phyloP scores from a whole-genome alignment of 306 rosid species.

The Pueraria montana region DNA sequence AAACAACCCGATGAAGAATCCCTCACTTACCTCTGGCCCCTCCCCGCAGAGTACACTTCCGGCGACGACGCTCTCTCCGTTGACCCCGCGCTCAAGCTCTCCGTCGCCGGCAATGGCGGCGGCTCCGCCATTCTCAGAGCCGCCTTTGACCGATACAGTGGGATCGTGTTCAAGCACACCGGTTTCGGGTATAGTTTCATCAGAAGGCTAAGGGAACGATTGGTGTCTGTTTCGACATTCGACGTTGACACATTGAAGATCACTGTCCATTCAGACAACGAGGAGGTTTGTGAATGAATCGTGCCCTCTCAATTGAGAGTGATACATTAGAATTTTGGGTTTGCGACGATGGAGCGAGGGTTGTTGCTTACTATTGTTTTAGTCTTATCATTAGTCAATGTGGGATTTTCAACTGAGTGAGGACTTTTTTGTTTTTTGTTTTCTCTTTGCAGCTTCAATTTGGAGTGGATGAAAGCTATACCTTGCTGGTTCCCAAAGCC shows the following conservation, averaged over 20 bases:
- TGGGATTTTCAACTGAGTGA: background rate
- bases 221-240: conserved; percentile 31
- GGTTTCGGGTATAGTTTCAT: conserved; percentile 38
- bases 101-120: conserved; percentile 59
- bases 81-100: conserved; percentile 74
- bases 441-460: conserved; percentile 77
- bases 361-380: no score
- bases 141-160: conserved; percentile 82
- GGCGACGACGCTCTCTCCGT: conserved; percentile 74
- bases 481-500: conserved; percentile 64
- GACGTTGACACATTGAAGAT: conserved; percentile 68
- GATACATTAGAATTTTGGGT: no score
- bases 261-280: conserved; percentile 62
- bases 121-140: conserved; percentile 55
- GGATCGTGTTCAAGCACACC: conserved; percentile 72
- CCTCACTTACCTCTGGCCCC: conserved; percentile 87
- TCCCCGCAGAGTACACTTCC: conserved; percentile 71
- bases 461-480: conserved; percentile 94
- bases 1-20: conserved; percentile 31
- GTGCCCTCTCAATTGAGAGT: background rate
- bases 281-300: conserved; percentile 55
- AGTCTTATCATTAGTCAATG: background rate
- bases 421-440: background rate
- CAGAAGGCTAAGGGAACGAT: conserved; percentile 52
- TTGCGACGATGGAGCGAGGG: no score